Evolutionary conservation across 306 rosid genomes (phyloP).

Genomic region (Prosopis cineraria): DNA sequence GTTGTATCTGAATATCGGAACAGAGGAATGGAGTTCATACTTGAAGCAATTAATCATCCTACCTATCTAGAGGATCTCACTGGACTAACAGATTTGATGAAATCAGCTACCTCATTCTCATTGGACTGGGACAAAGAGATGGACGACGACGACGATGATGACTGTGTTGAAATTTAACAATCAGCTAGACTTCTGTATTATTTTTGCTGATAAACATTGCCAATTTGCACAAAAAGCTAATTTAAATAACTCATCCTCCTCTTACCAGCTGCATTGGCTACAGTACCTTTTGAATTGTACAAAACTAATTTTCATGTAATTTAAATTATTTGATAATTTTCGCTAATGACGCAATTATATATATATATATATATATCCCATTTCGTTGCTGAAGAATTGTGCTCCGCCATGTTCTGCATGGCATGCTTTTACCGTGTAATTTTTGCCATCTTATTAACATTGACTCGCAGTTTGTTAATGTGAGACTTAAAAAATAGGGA

Average conservation of each 20-base stretch:
- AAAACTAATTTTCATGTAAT: slow-evolving; percentile 25
- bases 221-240: slow-evolving; percentile 40
- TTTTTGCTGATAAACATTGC: not conserved
- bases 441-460: not conserved
- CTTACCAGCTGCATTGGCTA: slow-evolving; percentile 1
- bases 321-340: not conserved
- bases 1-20: slow-evolving; percentile 78
- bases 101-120: slow-evolving; percentile 67
- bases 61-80: slow-evolving; percentile 92
- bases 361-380: no score
- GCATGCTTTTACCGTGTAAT: not conserved
- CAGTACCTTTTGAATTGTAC: slow-evolving; percentile 41
- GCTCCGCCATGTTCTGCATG: not conserved
- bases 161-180: slow-evolving; percentile 64
- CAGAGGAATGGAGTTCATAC: slow-evolving; percentile 73
- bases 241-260: slow-evolving; percentile 16
- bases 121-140: slow-evolving; percentile 72
- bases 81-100: slow-evolving; percentile 92
- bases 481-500: no score
- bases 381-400: not conserved
- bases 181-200: not conserved
- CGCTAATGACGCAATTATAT: not conserved
- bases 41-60: slow-evolving; percentile 91
- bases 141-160: slow-evolving; percentile 64
- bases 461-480: no score